These are phyloP conservation scores for Neurospora cerealis DNA, from an alignment of 495 filamentous ascomycete genomes.

Conservation along the genomic window DNA sequence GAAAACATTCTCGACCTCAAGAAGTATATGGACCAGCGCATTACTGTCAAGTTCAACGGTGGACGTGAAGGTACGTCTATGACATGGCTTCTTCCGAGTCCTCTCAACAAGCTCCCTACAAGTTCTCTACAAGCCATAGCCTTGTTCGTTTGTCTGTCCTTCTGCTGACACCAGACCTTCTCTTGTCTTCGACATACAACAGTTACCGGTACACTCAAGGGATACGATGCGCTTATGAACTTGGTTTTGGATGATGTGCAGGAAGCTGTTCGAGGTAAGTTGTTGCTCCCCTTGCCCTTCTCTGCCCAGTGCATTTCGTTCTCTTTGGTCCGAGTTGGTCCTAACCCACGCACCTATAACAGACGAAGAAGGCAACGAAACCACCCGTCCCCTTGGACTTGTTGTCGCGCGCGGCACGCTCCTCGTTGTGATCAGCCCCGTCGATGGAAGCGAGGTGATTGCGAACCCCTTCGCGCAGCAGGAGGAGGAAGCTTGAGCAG, in stretches of 20 bases:
- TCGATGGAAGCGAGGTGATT: conserved; percentile 92
- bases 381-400: conserved; percentile 73
- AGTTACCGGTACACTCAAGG: conserved; percentile 87
- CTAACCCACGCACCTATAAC: too few species aligned
- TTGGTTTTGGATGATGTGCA: conserved; percentile 90
- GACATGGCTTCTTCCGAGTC: neutral
- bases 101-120: neutral
- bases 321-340: neutral
- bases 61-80: conserved; percentile 72
- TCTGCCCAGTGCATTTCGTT: neutral
- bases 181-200: neutral
- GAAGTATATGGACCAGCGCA: conserved; percentile 94
- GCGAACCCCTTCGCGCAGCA: conserved; percentile 79
- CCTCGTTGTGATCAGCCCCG: conserved; percentile 81
- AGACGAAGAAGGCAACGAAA: conserved; percentile 91
- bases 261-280: conserved; percentile 73
- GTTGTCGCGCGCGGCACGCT: conserved; percentile 89
- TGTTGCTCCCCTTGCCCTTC: neutral
- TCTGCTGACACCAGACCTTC: neutral
- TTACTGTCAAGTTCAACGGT: conserved; percentile 92
- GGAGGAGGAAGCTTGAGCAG: conserved; percentile 36
- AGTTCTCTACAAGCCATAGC: neutral
- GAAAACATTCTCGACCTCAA: conserved; percentile 92
- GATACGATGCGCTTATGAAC: conserved; percentile 96
- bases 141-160: neutral